Evolutionary conservation across 192 early-diverging fungal genomes (phyloP), one percentile per base, ranked within the genome.

Genomic region (Funneliformis geosporum): DNA sequence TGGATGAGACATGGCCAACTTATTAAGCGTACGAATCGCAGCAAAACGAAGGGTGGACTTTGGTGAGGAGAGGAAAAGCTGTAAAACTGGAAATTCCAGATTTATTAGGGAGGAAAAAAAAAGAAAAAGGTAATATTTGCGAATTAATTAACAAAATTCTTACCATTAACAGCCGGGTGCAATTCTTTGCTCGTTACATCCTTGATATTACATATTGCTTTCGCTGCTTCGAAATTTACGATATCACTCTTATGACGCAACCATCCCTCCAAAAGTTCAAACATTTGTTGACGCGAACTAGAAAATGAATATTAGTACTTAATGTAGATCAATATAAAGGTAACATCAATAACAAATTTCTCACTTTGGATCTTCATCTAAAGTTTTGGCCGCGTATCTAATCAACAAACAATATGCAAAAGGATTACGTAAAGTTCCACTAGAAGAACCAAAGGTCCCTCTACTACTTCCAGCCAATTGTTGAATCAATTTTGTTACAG

Each of bases 171-270:
- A n/a, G 97, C 97, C 7, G 95, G 92, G 85, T 95, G 92, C 47
- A 99, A 85, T 83, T 97, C 94, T 84, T 95, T 96, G 62, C 82
- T 82, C 14, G 91, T 94, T 8, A 94, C 94, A 71, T 96, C 92
- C 42, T 85, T 87, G 76, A 99, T 90, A 69, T 95, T 93, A 86
- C 97, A 98, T 81, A 98, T 95, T 7, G 98, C 96, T 62, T 96
- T 93, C 61, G 97, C 97, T 18, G 98, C 96, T 85, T 99, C 98
- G 77, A 96, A 91, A 74, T 95, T 95, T 50, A 99, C 97, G 95
- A 99, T 98, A 79, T 99, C 98, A 78, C 93, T 97, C 85, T 96
- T 95, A 85, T 98, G 96, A 76, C 94, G 86, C 50, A 98, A 86
- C 92, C 92, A 97, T 23, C 91, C 92, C 82, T 98, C 95, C 75